Conservation (phyloP, 768 basidiomycete genomes). For the Rhizopogon sp. region DNA sequence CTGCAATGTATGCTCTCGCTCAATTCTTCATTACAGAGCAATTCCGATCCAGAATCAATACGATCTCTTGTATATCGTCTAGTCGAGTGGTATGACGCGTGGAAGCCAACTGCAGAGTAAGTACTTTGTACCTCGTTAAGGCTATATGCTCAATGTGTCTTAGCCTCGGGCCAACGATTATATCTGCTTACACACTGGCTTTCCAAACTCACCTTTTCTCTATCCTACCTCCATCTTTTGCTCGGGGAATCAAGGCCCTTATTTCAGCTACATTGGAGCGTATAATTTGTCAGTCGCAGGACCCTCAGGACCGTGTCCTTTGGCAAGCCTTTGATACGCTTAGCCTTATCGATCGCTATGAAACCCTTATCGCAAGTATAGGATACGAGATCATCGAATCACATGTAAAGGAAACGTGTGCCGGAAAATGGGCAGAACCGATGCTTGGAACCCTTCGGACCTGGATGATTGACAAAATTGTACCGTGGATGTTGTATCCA, state of each 20-base stretch:
- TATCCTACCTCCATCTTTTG: slow-evolving; percentile 61
- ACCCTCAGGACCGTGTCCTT: slow-evolving; percentile 30
- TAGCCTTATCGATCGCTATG: slow-evolving; percentile 78
- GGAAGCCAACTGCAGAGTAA: slow-evolving; percentile 65
- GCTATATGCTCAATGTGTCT: slow-evolving; percentile 5
- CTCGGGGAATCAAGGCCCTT: slow-evolving; percentile 62
- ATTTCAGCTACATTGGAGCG: slow-evolving; percentile 49
- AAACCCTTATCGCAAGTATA: slow-evolving; percentile 75
- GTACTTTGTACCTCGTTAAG: slow-evolving; percentile 16
- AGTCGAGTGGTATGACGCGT: slow-evolving; percentile 70
- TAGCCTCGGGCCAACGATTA: slow-evolving; percentile 59
- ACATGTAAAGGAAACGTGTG: slow-evolving; percentile 61
- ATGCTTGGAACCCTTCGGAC: slow-evolving; percentile 55
- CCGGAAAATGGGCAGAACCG: slow-evolving; percentile 63
- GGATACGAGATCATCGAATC: slow-evolving; percentile 84
- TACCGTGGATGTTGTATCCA: slow-evolving; percentile 81
- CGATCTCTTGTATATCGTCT: slow-evolving; percentile 53
- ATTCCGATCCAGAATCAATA: slow-evolving; percentile 44
- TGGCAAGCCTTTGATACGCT: slow-evolving; percentile 66
- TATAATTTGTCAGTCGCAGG: slow-evolving; percentile 17
- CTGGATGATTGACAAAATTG: slow-evolving; percentile 79
- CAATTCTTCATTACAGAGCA: slow-evolving; percentile 29
- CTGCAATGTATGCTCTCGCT: background rate
- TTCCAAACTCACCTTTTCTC: slow-evolving; percentile 79
- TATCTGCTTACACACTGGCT: slow-evolving; percentile 54